Conservation (phyloP, 768 basidiomycete genomes). For the Inosperma sp. region DNA sequence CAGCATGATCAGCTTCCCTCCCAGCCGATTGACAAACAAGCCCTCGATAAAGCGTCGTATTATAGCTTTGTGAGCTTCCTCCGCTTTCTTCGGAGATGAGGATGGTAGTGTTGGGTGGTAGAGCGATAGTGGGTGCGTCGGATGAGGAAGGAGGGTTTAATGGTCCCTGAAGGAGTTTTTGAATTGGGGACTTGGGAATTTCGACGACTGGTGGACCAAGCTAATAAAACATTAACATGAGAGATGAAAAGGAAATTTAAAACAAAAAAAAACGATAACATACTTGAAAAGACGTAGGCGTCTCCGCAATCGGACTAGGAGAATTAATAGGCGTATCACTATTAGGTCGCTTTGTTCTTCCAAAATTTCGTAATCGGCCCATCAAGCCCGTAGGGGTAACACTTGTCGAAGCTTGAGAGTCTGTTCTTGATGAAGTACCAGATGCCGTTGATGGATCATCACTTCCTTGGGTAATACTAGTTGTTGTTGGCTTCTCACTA, state of each 20-base stretch:
- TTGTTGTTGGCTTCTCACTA: slow-evolving; percentile 3
- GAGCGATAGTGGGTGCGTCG: slow-evolving; percentile 66
- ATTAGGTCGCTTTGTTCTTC: slow-evolving; percentile 39
- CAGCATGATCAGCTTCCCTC: too few species aligned
- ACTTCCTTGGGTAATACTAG: slow-evolving; percentile 14
- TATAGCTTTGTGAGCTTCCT: slow-evolving; percentile 72
- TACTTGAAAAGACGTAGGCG: slow-evolving; percentile 27
- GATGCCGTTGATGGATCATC: slow-evolving; percentile 43
- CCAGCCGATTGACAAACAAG: too few species aligned
- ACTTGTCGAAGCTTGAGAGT: slow-evolving; percentile 43
- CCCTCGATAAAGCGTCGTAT: slow-evolving; percentile 72
- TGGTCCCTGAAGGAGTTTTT: slow-evolving; percentile 49
- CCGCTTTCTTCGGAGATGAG: slow-evolving; percentile 85
- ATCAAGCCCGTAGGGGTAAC: slow-evolving; percentile 63
- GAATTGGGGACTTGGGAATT: slow-evolving; percentile 46
- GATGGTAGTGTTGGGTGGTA: slow-evolving; percentile 58
- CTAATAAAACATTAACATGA: neutral
- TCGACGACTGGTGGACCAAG: slow-evolving; percentile 17
- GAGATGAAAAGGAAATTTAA: neutral
- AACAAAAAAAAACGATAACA: slow-evolving; percentile 6
- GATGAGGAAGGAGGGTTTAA: slow-evolving; percentile 61
- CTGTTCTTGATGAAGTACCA: slow-evolving; percentile 32
- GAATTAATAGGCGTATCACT: slow-evolving; percentile 30
- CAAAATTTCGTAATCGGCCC: slow-evolving; percentile 74
- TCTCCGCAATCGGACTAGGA: slow-evolving; percentile 24